Conservation (phyloP, 179 eudicot species). For the Camellia oleifera region DNA sequence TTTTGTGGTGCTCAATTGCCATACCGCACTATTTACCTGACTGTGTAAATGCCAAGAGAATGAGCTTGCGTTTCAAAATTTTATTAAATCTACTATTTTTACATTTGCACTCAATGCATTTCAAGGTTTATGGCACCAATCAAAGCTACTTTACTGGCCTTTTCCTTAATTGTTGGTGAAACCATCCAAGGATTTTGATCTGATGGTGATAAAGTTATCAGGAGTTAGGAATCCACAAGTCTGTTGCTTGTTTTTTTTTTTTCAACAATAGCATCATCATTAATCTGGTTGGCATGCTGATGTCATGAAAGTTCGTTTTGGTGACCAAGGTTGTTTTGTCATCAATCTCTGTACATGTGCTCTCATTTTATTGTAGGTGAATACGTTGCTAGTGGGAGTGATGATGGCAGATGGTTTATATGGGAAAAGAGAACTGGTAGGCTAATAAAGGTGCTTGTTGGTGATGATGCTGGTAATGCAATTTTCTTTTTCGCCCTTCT, state of each 20-base stretch:
- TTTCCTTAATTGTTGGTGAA: constrained; percentile 3
- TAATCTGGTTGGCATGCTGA: background rate
- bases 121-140: background rate
- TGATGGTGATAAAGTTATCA: background rate
- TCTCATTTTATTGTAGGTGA: constrained; percentile 48
- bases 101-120: background rate
- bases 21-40: background rate
- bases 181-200: constrained; percentile 2
- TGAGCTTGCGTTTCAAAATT: background rate
- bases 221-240: background rate
- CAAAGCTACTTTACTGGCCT: background rate
- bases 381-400: constrained; percentile 96
- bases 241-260: background rate
- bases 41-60: background rate
- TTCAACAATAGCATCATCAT: background rate
- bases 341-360: background rate
- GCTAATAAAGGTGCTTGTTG: constrained; percentile 76
- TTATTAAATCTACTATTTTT: background rate
- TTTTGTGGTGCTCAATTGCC: background rate
- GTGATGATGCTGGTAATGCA: constrained; percentile 83
- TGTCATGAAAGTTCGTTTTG: background rate
- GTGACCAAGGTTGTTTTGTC: background rate
- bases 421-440: constrained; percentile 98
- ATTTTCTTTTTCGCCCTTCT: constrained; percentile 2
- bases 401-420: constrained; percentile 96